These are phyloP conservation scores for Fimicolochytrium jonesii DNA, from an alignment of 192 early-diverging fungal genomes.

Conservation along the genomic window DNA sequence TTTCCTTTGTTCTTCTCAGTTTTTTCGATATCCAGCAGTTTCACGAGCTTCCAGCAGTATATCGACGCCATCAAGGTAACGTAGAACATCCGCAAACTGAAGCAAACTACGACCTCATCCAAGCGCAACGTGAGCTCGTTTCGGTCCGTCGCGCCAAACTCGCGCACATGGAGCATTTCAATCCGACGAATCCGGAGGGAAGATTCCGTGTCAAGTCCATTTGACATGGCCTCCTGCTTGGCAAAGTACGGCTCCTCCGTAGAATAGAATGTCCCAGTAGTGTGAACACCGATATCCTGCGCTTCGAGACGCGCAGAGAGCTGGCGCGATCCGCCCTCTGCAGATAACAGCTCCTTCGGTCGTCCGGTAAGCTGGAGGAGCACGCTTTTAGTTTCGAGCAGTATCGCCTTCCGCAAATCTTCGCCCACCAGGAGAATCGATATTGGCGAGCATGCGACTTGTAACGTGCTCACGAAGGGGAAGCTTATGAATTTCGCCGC, in stretches of 20 bases:
- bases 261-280: not conserved
- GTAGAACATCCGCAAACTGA: slow-evolving; percentile 12
- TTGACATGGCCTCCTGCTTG: not conserved
- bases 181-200: slow-evolving; percentile 1
- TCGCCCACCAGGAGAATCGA: slow-evolving; percentile 13
- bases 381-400: not conserved
- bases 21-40: slow-evolving; percentile 3
- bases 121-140: not conserved
- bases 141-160: not conserved
- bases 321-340: not conserved
- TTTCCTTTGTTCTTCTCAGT: not conserved
- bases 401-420: slow-evolving; percentile 1
- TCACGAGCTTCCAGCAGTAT: slow-evolving; percentile 14
- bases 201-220: not conserved
- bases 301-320: slow-evolving; percentile 6
- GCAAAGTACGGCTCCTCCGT: not conserved
- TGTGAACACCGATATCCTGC: slow-evolving; percentile 1
- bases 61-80: slow-evolving; percentile 12
- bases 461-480: not conserved
- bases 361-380: too few relatives aligned
- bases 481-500: not conserved
- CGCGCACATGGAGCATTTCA: not conserved
- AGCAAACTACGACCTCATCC: slow-evolving; percentile 2
- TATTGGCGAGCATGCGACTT: not conserved
- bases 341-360: too few relatives aligned